Evolutionary conservation across 208 protist genomes (phyloP).

Genomic region (Leishmania major): DNA sequence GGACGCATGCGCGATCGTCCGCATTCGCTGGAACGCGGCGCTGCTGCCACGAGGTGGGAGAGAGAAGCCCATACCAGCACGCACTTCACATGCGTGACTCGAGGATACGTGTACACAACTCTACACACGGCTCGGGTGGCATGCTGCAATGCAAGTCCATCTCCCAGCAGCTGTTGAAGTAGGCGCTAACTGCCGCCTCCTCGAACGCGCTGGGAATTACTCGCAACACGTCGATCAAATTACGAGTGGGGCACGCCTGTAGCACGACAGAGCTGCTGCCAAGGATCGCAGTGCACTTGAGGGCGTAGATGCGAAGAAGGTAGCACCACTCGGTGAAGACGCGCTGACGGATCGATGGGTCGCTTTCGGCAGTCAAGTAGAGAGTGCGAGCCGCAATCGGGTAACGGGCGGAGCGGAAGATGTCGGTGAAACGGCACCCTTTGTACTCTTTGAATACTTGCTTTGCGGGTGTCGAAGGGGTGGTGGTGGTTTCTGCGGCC

Average conservation of each 20-base stretch:
- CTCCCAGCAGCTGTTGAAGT: constrained; percentile 71
- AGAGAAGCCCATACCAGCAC: not conserved
- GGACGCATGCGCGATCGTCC: not conserved
- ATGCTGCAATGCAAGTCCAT: constrained; percentile 54
- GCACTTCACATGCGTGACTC: constrained; percentile 7
- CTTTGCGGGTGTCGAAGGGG: not conserved
- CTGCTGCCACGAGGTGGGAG: not conserved
- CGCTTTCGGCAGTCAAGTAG: constrained; percentile 29
- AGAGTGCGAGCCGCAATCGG: constrained; percentile 14
- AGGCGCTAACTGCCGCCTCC: constrained; percentile 43
- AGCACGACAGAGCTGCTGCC: constrained; percentile 21
- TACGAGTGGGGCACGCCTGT: constrained; percentile 8
- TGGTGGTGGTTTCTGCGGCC: not conserved
- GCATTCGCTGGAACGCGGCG: not conserved
- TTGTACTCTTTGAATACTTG: constrained; percentile 20
- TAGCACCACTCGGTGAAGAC: constrained; percentile 54
- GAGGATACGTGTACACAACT: constrained; percentile 23
- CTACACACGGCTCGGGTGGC: constrained; percentile 26
- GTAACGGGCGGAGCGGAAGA: constrained; percentile 35
- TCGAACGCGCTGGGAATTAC: constrained; percentile 69
- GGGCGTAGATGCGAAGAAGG: constrained; percentile 38
- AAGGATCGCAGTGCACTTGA: constrained; percentile 36
- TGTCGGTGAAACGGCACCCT: constrained; percentile 26
- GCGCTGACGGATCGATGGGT: constrained; percentile 17
- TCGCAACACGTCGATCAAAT: constrained; percentile 34